Evolutionary conservation across 176 grass and related monocot genomes (phyloP).

Genomic region (Secale cereale): DNA sequence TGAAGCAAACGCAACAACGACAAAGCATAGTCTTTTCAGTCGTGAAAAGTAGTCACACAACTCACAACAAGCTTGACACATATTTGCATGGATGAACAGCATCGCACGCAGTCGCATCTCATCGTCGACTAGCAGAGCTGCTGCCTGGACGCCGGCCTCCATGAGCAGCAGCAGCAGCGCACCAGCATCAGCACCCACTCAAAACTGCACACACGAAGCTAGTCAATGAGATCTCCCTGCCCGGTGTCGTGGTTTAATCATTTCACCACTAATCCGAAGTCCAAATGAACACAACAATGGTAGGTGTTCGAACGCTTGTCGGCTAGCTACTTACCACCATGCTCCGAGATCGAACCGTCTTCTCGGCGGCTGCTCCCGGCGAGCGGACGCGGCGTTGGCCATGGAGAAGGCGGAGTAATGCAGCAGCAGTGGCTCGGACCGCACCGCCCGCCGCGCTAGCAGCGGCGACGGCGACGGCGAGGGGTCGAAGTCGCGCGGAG

Average conservation of each 20-base stretch:
- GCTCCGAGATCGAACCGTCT: not conserved
- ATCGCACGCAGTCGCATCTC: not conserved
- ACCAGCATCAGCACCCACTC: conserved; percentile 3
- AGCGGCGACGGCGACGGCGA: not conserved
- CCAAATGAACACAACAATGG: not conserved
- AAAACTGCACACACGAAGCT: not conserved
- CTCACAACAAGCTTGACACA: not conserved
- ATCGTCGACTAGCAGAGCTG: not conserved
- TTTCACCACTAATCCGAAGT: not conserved
- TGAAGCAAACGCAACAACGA: too few relatives aligned
- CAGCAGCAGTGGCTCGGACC: not conserved
- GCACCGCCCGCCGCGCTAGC: not conserved
- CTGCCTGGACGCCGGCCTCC: not conserved
- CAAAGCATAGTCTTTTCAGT: not conserved
- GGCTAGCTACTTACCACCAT: not conserved
- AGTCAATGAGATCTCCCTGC: too few relatives aligned
- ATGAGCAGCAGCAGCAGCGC: not conserved
- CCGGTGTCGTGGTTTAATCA: too few relatives aligned
- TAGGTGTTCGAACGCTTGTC: not conserved
- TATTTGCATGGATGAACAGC: too few relatives aligned
- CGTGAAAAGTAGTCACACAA: not conserved
- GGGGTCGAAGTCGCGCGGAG: not conserved
- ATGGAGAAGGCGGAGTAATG: not conserved
- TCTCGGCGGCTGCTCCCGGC: not conserved
- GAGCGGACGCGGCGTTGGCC: not conserved